Base-by-base conservation (phyloP, 73 alveolate species). In the Breviolum minutum region DNA sequence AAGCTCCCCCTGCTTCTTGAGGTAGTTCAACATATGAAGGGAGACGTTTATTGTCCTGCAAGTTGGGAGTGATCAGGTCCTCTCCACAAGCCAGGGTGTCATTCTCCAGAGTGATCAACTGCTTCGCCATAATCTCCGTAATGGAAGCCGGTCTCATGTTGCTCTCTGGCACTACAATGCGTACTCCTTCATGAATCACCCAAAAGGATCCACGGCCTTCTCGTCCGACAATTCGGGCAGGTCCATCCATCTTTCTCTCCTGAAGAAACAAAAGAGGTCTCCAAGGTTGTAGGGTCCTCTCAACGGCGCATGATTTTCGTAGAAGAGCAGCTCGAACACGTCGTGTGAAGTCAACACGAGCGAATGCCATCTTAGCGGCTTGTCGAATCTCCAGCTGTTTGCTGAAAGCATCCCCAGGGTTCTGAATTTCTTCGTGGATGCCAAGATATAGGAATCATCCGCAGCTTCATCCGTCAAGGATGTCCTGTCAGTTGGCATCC, bases 191-290 rank as follows among this genome's bases (percentile, higher is more conserved):
- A 60, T 83, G 92, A 8, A 54, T 54, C 27, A 83, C 22, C 92
- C 92, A 83, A 8, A 83, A 62, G 8, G 92, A 60, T 0, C 61
- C 71, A 13, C 92, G 48, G 6, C 92, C 92, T 83, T 83, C 92
- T 19, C 19, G 48, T 3, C 92, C 92, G 20, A 83, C 62, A 19
- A 48, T 60, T 16, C 92, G 60, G 24, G 74, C 74, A 8, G 92
- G 92, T 17, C 54, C 92, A 48, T 32, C 92, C 92, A 83, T 60
- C 71, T 8, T 11, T 60, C 17, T 14, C 74, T 10, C 2, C 74
- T 13, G 48, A 60, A 74, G 76, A 83, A 83, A 24, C 74, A 83
- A 0, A 83, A 54, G 24, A 83, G 24, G 60, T 83, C 73, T 13
- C 74, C 92, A 16, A 48, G 69, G 7, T 13, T 12, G 48, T 54